These are phyloP conservation scores for Ochromonas danica DNA, from an alignment of 108 stramenopile species.

Conservation along the genomic window DNA sequence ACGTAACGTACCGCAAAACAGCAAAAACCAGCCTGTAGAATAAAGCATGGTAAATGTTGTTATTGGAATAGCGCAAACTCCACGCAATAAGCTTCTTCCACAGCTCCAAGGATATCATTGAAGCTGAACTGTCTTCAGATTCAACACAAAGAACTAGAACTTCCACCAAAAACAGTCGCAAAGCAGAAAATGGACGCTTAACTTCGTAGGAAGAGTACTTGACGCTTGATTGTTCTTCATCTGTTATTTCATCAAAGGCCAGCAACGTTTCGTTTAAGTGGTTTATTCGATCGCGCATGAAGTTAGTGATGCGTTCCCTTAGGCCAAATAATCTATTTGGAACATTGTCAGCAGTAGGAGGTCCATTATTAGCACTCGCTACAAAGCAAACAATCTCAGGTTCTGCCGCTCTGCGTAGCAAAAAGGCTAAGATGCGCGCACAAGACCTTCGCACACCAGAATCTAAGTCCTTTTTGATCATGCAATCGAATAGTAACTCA, in stretches of 20 bases:
- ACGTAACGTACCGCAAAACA: not conserved
- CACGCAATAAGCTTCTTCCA: slow-evolving; percentile 16
- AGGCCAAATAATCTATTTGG: slow-evolving; percentile 25
- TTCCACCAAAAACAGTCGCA: not conserved
- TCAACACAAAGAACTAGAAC: slow-evolving; percentile 24
- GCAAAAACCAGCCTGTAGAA: slow-evolving; percentile 32
- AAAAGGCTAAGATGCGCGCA: not conserved
- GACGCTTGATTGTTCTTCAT: not conserved
- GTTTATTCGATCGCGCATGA: not conserved
- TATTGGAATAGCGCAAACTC: not conserved
- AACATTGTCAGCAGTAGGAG: not conserved
- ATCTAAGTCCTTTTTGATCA: not conserved
- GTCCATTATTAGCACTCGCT: not conserved
- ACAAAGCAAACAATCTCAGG: slow-evolving; percentile 31
- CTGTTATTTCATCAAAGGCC: not conserved
- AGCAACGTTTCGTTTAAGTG: not conserved
- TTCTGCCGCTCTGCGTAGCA: slow-evolving; percentile 20
- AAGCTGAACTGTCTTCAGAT: not conserved
- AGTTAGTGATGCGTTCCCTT: not conserved
- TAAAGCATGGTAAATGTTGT: slow-evolving; percentile 29
- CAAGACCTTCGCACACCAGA: not conserved
- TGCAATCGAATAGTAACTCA: not conserved
- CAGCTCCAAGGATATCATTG: slow-evolving; percentile 4
- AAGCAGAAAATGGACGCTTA: not conserved
- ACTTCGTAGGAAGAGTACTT: not conserved